A percentile compares a stretch with the other conserved stretches of the same genome.
These are phyloP conservation scores for Centaurea solstitialis DNA, from an alignment of 129 eudicot genomes.

Conservation along the genomic window DNA sequence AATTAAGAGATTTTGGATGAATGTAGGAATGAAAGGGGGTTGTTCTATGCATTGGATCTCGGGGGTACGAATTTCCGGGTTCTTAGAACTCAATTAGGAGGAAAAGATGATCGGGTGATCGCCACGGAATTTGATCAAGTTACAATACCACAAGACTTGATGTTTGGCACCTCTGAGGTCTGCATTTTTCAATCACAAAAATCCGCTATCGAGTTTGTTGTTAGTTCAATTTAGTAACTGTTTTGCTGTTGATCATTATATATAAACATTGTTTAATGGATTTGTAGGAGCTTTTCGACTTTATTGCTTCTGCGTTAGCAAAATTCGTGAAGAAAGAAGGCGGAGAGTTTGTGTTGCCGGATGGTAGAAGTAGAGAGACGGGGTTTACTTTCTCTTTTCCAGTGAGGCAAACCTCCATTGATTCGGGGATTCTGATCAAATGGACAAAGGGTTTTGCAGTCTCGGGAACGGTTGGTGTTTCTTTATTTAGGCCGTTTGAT, in stretches of 20 bases:
- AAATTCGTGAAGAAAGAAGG: conserved; percentile 68
- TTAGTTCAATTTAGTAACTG: no score
- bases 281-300: conserved; percentile 72
- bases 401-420: conserved; percentile 76
- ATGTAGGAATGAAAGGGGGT: conserved; percentile 72
- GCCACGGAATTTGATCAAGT: conserved; percentile 76
- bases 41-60: conserved; percentile 86
- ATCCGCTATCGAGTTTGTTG: not conserved
- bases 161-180: conserved; percentile 83
- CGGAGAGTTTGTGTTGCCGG: conserved; percentile 51
- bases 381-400: conserved; percentile 95
- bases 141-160: conserved; percentile 70
- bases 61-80: conserved; percentile 93
- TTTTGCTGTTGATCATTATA: not conserved
- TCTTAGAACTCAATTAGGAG: conserved; percentile 84
- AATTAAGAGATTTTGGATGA: not conserved
- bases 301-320: conserved; percentile 70
- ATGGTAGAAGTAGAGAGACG: conserved; percentile 63
- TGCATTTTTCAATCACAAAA: not conserved
- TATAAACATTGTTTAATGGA: not conserved
- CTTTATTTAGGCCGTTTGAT: not conserved
- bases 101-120: conserved; percentile 67
- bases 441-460: conserved; percentile 95
- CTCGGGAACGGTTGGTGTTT: conserved; percentile 66
- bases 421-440: conserved; percentile 72